These are phyloP conservation scores for Ascoidea asiatica DNA, from an alignment of 805 yeast genomes.

Conservation along the genomic window DNA sequence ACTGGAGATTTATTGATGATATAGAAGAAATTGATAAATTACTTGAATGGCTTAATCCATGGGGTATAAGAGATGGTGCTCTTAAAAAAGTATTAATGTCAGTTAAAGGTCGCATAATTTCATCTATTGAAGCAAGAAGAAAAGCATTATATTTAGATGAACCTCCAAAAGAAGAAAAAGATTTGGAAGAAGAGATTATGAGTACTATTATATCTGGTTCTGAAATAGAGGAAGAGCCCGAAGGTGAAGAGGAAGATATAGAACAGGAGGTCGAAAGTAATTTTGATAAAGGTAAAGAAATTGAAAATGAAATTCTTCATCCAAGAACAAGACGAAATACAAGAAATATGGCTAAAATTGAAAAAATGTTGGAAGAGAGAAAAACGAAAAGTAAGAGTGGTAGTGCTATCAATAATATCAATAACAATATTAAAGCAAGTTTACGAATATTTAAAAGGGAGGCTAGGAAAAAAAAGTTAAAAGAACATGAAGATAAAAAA, in stretches of 20 bases:
- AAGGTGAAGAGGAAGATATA: constrained; percentile 3
- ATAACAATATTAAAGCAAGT: too few relatives aligned
- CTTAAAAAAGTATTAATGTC: constrained; percentile 47
- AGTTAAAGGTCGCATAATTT: constrained; percentile 36
- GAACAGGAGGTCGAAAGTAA: too few relatives aligned
- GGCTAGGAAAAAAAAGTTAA: constrained; percentile 18
- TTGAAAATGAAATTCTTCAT: too few relatives aligned
- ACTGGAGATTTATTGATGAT: constrained; percentile 64
- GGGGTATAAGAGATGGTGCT: constrained; percentile 61
- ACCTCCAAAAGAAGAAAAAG: constrained; percentile 27
- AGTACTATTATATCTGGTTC: constrained; percentile 21
- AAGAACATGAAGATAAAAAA: constrained; percentile 20
- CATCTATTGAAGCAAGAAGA: constrained; percentile 46
- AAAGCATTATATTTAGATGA: constrained; percentile 34
- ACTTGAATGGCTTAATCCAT: constrained; percentile 54
- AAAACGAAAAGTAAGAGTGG: constrained; percentile 3
- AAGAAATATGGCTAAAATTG: neutral
- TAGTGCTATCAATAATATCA: too few relatives aligned
- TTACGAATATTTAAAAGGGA: constrained; percentile 23
- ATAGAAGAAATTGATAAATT: constrained; percentile 43
- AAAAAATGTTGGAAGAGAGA: neutral
- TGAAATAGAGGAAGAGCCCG: constrained; percentile 14
- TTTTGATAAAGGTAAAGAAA: neutral
- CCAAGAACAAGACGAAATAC: neutral
- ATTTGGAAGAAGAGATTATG: constrained; percentile 25